These are phyloP conservation scores for Carpinus viminea DNA, from an alignment of 306 rosid genomes.

Conservation along the genomic window DNA sequence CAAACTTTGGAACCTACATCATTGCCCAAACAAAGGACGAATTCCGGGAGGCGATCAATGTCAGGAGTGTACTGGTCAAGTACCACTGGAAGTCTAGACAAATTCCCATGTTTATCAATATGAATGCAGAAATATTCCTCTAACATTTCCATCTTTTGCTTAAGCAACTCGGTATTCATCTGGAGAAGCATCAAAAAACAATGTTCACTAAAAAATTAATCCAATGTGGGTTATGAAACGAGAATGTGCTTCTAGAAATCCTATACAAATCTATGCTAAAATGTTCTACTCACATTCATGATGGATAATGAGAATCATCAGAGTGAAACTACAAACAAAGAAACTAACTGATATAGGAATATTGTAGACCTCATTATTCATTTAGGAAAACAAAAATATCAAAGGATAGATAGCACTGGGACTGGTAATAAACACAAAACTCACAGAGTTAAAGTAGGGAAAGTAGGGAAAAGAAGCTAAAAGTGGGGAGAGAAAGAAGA, in stretches of 20 bases:
- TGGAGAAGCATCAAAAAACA: constrained; percentile 39
- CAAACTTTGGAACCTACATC: constrained; percentile 60
- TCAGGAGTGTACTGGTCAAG: constrained; percentile 98
- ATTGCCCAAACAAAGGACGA: constrained; percentile 74
- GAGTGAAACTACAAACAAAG: not conserved
- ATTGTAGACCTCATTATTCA: not conserved
- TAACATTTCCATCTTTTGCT: constrained; percentile 66
- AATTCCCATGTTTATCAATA: constrained; percentile 65
- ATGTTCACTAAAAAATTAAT: not conserved
- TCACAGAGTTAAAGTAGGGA: too few relatives aligned
- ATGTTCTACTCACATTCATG: not conserved
- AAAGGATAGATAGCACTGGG: not conserved
- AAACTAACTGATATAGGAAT: not conserved
- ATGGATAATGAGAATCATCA: not conserved
- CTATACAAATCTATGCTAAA: not conserved
- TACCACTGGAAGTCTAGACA: constrained; percentile 78
- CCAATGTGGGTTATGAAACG: not conserved
- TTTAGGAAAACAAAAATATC: constrained; percentile 8
- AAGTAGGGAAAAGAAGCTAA: too few relatives aligned
- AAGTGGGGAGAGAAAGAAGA: too few relatives aligned
- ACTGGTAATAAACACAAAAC: too few relatives aligned
- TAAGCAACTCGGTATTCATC: constrained; percentile 74
- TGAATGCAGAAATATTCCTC: constrained; percentile 73
- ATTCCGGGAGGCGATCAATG: constrained; percentile 90
- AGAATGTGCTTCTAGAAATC: not conserved